Percentiles rank a stretch among this genome's conserved stretches.
These are phyloP conservation scores for Alloteropsis angusta DNA, from an alignment of 202 grass and related monocot genomes.

Conservation along the genomic window DNA sequence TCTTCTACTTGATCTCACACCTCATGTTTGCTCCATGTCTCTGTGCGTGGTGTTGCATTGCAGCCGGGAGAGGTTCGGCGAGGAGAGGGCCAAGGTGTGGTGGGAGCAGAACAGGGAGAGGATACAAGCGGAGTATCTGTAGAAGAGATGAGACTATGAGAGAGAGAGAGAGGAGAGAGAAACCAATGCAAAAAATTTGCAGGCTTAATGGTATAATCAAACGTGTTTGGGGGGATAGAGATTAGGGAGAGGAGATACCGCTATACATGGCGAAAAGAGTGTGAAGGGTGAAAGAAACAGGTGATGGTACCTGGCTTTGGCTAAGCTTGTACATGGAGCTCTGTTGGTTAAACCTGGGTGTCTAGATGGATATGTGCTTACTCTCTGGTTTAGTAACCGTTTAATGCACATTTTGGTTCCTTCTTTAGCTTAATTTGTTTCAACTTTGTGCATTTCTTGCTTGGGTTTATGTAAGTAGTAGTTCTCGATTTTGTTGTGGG, in stretches of 20 bases:
- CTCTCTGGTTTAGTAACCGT: background rate
- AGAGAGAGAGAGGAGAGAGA: background rate
- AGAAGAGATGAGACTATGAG: background rate
- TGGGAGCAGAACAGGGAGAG: slow-evolving; percentile 88
- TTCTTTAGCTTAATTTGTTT: background rate
- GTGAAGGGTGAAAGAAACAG: slow-evolving; percentile 8
- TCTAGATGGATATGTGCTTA: background rate
- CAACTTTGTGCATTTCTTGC: background rate
- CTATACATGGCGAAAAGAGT: slow-evolving; percentile 9
- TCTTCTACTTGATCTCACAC: background rate
- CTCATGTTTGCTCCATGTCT: too few species aligned
- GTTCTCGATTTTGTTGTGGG: background rate
- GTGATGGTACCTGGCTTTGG: background rate
- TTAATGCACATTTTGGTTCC: background rate
- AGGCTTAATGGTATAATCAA: background rate
- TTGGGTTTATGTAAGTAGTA: background rate
- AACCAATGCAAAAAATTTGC: background rate
- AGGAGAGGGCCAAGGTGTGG: slow-evolving; percentile 86
- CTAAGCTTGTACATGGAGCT: slow-evolving; percentile 13
- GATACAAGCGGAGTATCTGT: slow-evolving; percentile 83
- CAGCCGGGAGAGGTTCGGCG: slow-evolving; percentile 90
- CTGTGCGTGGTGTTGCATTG: slow-evolving; percentile 26
- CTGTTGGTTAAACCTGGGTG: background rate
- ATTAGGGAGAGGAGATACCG: slow-evolving; percentile 9
- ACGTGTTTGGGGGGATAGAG: slow-evolving; percentile 3